A percentile compares a stretch with the other conserved stretches of the same genome.
Conservation (phyloP, 2,329 filamentous ascomycete species). For the Arthrobotrys sphaeroides region DNA sequence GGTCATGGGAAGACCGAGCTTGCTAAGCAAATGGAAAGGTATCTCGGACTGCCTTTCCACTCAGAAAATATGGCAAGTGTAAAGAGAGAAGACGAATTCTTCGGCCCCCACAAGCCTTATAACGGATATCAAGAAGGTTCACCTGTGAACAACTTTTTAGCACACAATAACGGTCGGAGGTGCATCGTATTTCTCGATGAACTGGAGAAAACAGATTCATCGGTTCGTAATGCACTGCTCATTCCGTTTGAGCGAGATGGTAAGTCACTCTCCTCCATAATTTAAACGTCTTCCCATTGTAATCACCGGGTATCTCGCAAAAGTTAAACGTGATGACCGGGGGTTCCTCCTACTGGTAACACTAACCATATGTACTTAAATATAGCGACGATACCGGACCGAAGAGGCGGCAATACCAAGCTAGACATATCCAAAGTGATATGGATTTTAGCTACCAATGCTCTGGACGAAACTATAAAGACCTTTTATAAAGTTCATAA, state of each 20-base stretch:
- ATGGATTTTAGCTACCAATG: constrained; percentile 66
- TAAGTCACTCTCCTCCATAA: constrained; percentile 17
- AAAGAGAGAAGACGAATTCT: constrained; percentile 61
- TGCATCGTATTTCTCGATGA: constrained; percentile 66
- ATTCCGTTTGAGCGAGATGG: constrained; percentile 62
- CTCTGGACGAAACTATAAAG: constrained; percentile 61
- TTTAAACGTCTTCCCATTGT: no score
- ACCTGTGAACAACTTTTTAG: constrained; percentile 65
- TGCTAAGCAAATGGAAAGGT: constrained; percentile 61
- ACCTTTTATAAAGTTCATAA: constrained; percentile 60
- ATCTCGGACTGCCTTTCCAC: constrained; percentile 61
- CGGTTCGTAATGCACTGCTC: constrained; percentile 63
- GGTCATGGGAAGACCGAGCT: constrained; percentile 67
- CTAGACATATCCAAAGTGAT: constrained; percentile 64
- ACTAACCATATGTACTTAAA: constrained; percentile 10
- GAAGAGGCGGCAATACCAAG: constrained; percentile 42
- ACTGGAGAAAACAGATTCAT: constrained; percentile 64
- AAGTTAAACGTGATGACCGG: no score
- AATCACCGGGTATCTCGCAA: no score
- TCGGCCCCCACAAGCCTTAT: constrained; percentile 62
- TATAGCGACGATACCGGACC: constrained; percentile 39
- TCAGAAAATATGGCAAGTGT: constrained; percentile 63
- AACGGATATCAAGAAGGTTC: constrained; percentile 61
- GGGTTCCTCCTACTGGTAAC: no score
- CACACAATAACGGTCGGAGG: constrained; percentile 59